A percentile compares a stretch with the other conserved stretches of the same genome.
phyloP scores from a whole-genome alignment of 2,329 filamentous ascomycete genomes.

The Colletotrichum musae region DNA sequence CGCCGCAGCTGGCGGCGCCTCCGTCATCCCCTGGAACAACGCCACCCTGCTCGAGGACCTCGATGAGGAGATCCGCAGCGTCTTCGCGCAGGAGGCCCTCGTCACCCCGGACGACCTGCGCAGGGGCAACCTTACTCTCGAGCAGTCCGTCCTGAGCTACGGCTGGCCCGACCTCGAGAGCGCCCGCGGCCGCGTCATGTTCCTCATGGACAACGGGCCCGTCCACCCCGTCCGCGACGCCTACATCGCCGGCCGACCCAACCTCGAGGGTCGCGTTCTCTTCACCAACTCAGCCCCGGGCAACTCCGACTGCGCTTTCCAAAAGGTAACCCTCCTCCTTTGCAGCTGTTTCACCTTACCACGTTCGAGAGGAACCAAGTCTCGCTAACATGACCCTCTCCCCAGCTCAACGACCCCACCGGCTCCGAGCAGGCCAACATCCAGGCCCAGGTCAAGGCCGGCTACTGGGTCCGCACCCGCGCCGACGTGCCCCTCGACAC shows the following conservation, averaged over 20 bases:
- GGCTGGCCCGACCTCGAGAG: constrained; percentile 64
- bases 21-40: constrained; percentile 60
- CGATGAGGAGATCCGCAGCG: constrained; percentile 62
- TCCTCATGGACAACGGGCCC: constrained; percentile 66
- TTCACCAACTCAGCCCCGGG: constrained; percentile 65
- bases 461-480: constrained; percentile 65
- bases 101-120: constrained; percentile 64
- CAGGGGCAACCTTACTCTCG: constrained; percentile 56
- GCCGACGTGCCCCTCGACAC: constrained; percentile 62
- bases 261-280: constrained; percentile 59
- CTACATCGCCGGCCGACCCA: constrained; percentile 53
- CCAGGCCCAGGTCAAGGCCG: constrained; percentile 58
- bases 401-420: constrained; percentile 60
- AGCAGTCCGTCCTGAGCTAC: constrained; percentile 59
- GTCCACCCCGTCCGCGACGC: constrained; percentile 53
- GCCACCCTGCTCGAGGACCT: constrained; percentile 56
- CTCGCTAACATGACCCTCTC: neutral
- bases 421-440: constrained; percentile 56
- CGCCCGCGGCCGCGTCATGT: constrained; percentile 61
- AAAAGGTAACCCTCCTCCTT: constrained; percentile 50
- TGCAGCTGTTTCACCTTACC: too few relatives aligned
- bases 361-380: neutral
- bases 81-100: constrained; percentile 56
- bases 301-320: constrained; percentile 61
- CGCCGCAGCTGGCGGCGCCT: constrained; percentile 49